Evolutionary conservation across 2,329 filamentous ascomycete species (phyloP).

Genomic region (Pseudonectria buxi): DNA sequence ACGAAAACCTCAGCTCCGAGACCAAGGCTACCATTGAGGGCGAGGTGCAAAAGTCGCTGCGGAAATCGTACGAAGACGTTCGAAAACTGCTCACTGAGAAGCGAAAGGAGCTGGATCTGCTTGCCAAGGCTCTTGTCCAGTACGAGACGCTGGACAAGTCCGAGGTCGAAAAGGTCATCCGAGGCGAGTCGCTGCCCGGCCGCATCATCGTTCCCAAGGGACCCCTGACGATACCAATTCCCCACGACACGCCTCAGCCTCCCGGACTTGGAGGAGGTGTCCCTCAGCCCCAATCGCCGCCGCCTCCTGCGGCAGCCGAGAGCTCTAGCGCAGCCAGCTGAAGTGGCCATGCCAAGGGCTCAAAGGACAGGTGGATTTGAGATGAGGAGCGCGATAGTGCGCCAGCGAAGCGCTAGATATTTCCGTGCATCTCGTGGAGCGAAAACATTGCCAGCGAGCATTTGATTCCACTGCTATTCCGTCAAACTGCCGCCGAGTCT

Average conservation of each 20-base stretch:
- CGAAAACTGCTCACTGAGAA: constrained; percentile 63
- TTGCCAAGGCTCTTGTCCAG: constrained; percentile 84
- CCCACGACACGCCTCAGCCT: constrained; percentile 27
- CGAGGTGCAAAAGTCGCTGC: constrained; percentile 79
- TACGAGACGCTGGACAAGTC: constrained; percentile 88
- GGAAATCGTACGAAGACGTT: constrained; percentile 73
- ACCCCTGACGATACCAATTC: constrained; percentile 33
- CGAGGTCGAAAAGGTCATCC: constrained; percentile 86
- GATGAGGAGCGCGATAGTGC: too few relatives aligned
- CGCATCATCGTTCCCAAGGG: constrained; percentile 54
- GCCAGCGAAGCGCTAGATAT: too few relatives aligned
- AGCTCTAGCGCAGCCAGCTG: constrained; percentile 19
- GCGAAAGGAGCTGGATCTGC: constrained; percentile 75
- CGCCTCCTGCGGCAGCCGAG: constrained; percentile 27
- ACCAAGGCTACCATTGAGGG: constrained; percentile 81
- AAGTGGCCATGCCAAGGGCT: constrained; percentile 5
- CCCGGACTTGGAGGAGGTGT: constrained; percentile 30
- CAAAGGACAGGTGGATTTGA: not conserved
- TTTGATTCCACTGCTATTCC: too few relatives aligned
- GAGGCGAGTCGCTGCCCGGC: constrained; percentile 70
- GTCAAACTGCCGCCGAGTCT: too few relatives aligned
- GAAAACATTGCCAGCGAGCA: too few relatives aligned
- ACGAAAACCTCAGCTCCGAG: constrained; percentile 73
- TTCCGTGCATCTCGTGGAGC: too few relatives aligned
- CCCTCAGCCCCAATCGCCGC: constrained; percentile 27